Conservation (phyloP, 2,329 filamentous ascomycete genomes). For the Claviceps sp. region DNA sequence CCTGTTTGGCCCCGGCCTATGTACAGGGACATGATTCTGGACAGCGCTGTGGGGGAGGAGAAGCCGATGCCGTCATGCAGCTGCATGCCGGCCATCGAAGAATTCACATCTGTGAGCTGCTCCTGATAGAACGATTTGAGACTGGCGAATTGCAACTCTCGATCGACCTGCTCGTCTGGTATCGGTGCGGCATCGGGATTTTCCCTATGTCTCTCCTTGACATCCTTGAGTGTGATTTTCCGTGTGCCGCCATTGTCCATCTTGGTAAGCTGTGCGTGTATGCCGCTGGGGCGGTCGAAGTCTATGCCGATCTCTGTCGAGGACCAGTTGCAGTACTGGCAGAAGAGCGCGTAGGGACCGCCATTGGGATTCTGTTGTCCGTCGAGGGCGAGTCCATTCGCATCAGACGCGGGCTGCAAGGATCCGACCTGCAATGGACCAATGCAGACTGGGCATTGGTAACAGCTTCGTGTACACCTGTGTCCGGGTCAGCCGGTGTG, state of each 20-base stretch:
- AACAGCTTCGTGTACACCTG: slow-evolving; percentile 88
- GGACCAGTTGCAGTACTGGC: slow-evolving; percentile 87
- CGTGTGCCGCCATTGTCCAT: slow-evolving; percentile 48
- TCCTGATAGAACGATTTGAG: slow-evolving; percentile 70
- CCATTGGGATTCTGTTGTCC: slow-evolving; percentile 16
- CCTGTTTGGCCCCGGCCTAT: slow-evolving; percentile 48
- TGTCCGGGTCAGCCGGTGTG: slow-evolving; percentile 6
- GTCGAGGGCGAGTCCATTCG: slow-evolving; percentile 30
- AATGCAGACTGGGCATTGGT: slow-evolving; percentile 83
- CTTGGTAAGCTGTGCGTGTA: slow-evolving; percentile 65
- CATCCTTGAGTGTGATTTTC: slow-evolving; percentile 36
- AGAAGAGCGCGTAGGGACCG: slow-evolving; percentile 64
- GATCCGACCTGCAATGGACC: slow-evolving; percentile 65
- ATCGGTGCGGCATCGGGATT: slow-evolving; percentile 23
- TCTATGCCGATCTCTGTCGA: slow-evolving; percentile 80
- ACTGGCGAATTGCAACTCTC: slow-evolving; percentile 59
- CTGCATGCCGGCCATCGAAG: slow-evolving; percentile 35
- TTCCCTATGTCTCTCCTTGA: slow-evolving; percentile 38
- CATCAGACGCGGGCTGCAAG: slow-evolving; percentile 43
- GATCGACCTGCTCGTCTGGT: slow-evolving; percentile 36
- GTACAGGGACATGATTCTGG: slow-evolving; percentile 86
- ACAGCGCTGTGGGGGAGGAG: slow-evolving; percentile 66
- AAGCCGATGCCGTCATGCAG: slow-evolving; percentile 34
- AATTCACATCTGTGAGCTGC: slow-evolving; percentile 54
- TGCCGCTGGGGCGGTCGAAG: slow-evolving; percentile 79